Percentiles rank a stretch among this genome's conserved stretches.
phyloP scores from a whole-genome alignment of 495 filamentous ascomycete genomes.

The Peziza echinospora region DNA sequence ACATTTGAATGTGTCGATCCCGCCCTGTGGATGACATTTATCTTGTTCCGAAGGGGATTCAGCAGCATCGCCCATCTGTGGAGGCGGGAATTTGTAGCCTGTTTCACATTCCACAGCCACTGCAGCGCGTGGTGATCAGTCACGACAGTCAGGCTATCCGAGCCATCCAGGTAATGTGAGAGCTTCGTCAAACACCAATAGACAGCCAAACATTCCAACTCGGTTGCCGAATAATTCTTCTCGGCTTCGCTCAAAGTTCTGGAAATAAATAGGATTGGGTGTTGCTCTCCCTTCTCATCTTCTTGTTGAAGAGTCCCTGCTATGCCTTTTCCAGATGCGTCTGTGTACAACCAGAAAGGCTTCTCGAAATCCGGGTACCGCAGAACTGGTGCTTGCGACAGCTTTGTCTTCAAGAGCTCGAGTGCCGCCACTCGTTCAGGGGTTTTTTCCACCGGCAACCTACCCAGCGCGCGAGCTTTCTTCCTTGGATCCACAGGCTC shows the following conservation, averaged over 20 bases:
- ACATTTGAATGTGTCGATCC: background rate
- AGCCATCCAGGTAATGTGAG: background rate
- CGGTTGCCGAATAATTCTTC: background rate
- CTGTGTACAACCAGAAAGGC: background rate
- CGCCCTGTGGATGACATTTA: background rate
- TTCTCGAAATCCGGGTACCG: background rate
- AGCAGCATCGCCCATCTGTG: background rate
- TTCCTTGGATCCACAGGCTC: background rate
- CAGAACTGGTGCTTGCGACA: background rate
- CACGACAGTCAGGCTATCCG: background rate
- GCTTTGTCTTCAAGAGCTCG: background rate
- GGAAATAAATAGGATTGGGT: background rate
- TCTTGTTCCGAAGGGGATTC: background rate
- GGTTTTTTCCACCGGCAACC: background rate
- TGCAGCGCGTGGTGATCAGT: background rate
- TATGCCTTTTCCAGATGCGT: background rate
- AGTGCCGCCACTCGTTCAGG: background rate
- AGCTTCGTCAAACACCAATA: background rate
- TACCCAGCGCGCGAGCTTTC: background rate
- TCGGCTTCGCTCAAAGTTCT: background rate
- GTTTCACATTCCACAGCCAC: background rate
- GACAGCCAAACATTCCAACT: background rate
- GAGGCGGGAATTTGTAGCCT: background rate
- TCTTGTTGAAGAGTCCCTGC: background rate
- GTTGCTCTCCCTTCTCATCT: background rate